These are phyloP conservation scores for Eucalyptus polybractea DNA, from an alignment of 345 rosid species.

Conservation along the genomic window DNA sequence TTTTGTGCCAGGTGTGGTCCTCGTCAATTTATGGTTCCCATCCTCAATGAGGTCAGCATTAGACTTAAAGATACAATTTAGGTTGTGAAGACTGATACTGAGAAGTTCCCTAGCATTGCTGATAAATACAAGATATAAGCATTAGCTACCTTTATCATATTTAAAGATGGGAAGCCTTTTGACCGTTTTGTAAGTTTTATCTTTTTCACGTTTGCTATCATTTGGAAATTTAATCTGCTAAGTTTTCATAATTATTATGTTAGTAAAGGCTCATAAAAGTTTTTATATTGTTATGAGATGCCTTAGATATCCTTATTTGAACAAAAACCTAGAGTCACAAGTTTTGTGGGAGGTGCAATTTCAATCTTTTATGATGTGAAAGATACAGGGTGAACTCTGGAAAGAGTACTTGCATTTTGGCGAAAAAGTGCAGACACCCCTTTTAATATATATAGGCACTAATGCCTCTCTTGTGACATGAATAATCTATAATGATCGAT, in stretches of 20 bases:
- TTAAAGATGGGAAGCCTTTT: slow-evolving; percentile 65
- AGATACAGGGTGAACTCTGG: background rate
- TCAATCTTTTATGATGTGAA: background rate
- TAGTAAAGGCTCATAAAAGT: background rate
- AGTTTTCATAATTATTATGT: background rate
- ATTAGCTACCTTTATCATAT: slow-evolving; percentile 74
- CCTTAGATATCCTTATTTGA: background rate
- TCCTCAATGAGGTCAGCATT: slow-evolving; percentile 59
- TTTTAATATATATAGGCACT: background rate
- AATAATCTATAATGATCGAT: background rate
- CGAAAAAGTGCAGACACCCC: background rate
- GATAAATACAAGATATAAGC: slow-evolving; percentile 60
- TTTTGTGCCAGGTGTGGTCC: slow-evolving; percentile 78
- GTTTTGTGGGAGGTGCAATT: background rate
- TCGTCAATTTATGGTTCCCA: slow-evolving; percentile 76
- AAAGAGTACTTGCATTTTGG: background rate
- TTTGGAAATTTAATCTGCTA: background rate
- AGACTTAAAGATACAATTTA: slow-evolving; percentile 49
- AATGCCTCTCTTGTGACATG: background rate
- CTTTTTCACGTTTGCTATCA: background rate
- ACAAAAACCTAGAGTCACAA: background rate
- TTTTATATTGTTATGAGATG: background rate
- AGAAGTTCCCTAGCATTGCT: slow-evolving; percentile 78
- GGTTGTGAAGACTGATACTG: slow-evolving; percentile 76
- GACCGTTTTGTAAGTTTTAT: slow-evolving; percentile 67